Conservation (phyloP, 1,284 basidiomycete species). For the Porodaedalea pini region DNA sequence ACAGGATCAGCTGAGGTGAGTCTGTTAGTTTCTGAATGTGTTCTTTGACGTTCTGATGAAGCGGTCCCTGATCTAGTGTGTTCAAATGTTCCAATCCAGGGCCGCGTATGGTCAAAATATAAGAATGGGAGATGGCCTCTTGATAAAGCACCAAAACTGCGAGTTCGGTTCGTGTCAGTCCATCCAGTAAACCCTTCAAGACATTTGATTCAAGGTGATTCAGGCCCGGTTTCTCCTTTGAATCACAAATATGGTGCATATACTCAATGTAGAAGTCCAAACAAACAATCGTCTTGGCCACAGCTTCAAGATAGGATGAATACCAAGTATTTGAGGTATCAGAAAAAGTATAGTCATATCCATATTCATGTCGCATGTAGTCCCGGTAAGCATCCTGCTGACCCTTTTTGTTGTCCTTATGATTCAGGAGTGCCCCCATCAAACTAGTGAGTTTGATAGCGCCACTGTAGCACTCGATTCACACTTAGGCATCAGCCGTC, state of each 20-base stretch:
- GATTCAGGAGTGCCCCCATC: slow-evolving; percentile 32
- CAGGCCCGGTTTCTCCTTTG: too few species aligned
- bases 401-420: slow-evolving; percentile 35
- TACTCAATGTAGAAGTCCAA: too few species aligned
- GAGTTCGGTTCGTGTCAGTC: slow-evolving; percentile 35
- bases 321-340: slow-evolving; percentile 32
- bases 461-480: too few species aligned
- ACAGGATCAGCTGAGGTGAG: slow-evolving; percentile 25
- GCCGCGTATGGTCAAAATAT: slow-evolving; percentile 29
- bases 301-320: slow-evolving; percentile 30
- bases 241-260: too few species aligned
- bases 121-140: too few species aligned
- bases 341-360: slow-evolving; percentile 20
- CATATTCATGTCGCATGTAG: slow-evolving; percentile 21
- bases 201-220: too few species aligned
- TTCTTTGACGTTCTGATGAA: slow-evolving; percentile 25
- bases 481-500: too few species aligned
- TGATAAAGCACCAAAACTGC: slow-evolving; percentile 32
- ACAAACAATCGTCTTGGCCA: too few species aligned
- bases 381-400: slow-evolving; percentile 29
- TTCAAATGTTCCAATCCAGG: slow-evolving; percentile 19
- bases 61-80: slow-evolving; percentile 27
- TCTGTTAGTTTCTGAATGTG: slow-evolving; percentile 25
- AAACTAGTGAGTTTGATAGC: slow-evolving; percentile 31
- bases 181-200: slow-evolving; percentile 28